Percentiles rank a stretch among this genome's conserved stretches.
Conservation (phyloP, 371 early-diverging fungal genomes). For the Dichotomocladium elegans region DNA sequence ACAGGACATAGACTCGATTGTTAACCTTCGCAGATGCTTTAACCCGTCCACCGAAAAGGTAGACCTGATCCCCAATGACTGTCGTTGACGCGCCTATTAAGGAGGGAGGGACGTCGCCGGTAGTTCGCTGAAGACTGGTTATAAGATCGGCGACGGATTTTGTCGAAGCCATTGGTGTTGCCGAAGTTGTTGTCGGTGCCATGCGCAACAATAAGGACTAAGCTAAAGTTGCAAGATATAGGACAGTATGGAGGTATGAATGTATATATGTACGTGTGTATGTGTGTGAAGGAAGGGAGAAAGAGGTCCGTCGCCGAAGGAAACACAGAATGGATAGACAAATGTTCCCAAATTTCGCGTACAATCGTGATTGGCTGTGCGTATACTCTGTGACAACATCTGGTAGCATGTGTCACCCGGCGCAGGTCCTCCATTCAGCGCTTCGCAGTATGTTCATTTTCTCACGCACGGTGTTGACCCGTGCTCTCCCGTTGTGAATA, state of each 20-base stretch:
- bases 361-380: not conserved
- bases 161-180: conserved; percentile 3
- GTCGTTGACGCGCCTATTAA: conserved; percentile 65
- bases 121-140: conserved; percentile 33
- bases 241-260: not conserved
- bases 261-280: no score
- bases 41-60: conserved; percentile 69
- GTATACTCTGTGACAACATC: not conserved
- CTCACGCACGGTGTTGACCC: no score
- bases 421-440: no score
- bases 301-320: no score
- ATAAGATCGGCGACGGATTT: conserved; percentile 40
- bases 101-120: conserved; percentile 56
- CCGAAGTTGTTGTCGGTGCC: not conserved
- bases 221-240: no score
- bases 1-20: conserved; percentile 56
- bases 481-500: no score
- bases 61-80: conserved; percentile 48
- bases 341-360: no score
- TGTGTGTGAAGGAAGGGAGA: not conserved
- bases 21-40: conserved; percentile 48
- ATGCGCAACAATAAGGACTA: not conserved
- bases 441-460: no score
- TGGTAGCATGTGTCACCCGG: no score
- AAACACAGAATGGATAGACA: no score